A percentile compares a stretch with the other conserved stretches of the same genome.
Conservation (phyloP, 495 filamentous ascomycete species). For the Penicillium angulare region DNA sequence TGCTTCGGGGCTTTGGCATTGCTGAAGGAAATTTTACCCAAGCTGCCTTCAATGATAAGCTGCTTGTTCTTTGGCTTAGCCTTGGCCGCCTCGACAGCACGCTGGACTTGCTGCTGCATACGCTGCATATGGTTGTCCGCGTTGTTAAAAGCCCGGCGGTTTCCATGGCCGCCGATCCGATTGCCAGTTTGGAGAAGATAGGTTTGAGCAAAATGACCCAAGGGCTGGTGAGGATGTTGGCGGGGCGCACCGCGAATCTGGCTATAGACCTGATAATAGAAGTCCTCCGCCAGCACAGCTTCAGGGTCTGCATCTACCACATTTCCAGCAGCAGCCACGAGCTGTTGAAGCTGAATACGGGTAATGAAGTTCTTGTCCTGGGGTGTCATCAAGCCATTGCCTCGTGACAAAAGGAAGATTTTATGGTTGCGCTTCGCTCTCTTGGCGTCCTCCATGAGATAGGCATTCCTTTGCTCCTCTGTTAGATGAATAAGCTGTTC, state of each 20-base stretch:
- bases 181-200: constrained; percentile 92
- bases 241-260: constrained; percentile 87
- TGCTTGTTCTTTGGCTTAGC: constrained; percentile 96
- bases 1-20: constrained; percentile 96
- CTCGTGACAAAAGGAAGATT: constrained; percentile 87
- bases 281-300: constrained; percentile 81
- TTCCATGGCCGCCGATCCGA: constrained; percentile 61
- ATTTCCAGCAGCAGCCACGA: constrained; percentile 87
- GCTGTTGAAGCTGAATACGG: constrained; percentile 92
- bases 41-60: constrained; percentile 94
- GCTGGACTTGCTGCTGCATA: constrained; percentile 98
- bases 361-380: constrained; percentile 99
- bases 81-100: constrained; percentile 95
- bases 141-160: constrained; percentile 65
- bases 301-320: constrained; percentile 76
- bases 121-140: constrained; percentile 97
- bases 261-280: constrained; percentile 96
- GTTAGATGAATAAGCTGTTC: constrained; percentile 74
- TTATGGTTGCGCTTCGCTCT: constrained; percentile 98
- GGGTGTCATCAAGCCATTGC: constrained; percentile 97
- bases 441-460: constrained; percentile 86
- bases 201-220: constrained; percentile 95
- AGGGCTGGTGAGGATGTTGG: constrained; percentile 83
- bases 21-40: constrained; percentile 98
- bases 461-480: constrained; percentile 75